A percentile compares a stretch with the other conserved stretches of the same genome.
Conservation (phyloP, 2,329 filamentous ascomycete genomes). For the Mycocentrospora acerina region DNA sequence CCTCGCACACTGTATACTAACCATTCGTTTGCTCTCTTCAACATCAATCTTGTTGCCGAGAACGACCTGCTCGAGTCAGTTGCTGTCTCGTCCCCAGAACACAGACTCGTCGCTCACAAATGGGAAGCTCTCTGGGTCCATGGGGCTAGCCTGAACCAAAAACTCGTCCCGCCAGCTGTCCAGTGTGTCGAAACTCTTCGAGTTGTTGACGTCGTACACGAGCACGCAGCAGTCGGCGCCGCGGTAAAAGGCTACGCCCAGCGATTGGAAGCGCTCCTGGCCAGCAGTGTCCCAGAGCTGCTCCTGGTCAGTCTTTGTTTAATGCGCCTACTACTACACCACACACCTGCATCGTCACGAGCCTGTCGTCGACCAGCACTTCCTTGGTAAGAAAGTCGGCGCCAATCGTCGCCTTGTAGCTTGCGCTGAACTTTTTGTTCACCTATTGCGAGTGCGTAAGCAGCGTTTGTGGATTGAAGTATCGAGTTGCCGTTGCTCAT, state of each 20-base stretch:
- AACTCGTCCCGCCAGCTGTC: constrained; percentile 99
- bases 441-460: constrained; percentile 61
- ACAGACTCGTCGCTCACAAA: constrained; percentile 64
- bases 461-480: background rate
- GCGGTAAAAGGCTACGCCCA: constrained; percentile 96
- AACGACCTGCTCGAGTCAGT: constrained; percentile 66
- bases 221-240: constrained; percentile 97
- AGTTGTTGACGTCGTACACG: constrained; percentile 98
- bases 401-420: constrained; percentile 99
- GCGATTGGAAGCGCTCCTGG: constrained; percentile 94
- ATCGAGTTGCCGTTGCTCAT: background rate
- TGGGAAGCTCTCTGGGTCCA: constrained; percentile 95
- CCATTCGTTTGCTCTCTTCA: constrained; percentile 94
- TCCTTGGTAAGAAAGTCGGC: constrained; percentile 98
- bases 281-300: constrained; percentile 98
- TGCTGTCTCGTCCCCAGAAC: constrained; percentile 12
- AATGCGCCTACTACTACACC: constrained; percentile 5
- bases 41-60: constrained; percentile 99
- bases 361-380: constrained; percentile 91
- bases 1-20: constrained; percentile 86
- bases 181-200: constrained; percentile 97
- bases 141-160: constrained; percentile 91
- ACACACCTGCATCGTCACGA: constrained; percentile 95
- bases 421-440: constrained; percentile 99
- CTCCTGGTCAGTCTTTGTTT: constrained; percentile 18